A percentile compares a stretch with the other conserved stretches of the same genome.
Conservation (phyloP, 345 rosid species). For the Raphanus sativus region DNA sequence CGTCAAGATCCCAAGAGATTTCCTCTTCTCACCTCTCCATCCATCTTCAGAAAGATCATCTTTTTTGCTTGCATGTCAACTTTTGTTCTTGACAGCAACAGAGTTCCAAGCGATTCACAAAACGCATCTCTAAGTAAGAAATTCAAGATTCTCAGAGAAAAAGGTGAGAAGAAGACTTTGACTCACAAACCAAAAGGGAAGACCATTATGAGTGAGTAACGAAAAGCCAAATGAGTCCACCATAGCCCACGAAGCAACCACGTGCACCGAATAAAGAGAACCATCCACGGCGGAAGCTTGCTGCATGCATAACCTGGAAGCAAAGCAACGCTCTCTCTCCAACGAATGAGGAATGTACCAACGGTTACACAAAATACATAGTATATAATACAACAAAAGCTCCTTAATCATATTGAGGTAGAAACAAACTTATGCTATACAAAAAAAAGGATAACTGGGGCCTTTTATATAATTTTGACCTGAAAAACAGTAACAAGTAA, state of each 20-base stretch:
- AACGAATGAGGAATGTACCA: not conserved
- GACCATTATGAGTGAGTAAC: slow-evolving; percentile 60
- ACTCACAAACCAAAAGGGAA: slow-evolving; percentile 47
- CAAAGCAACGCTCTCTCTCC: slow-evolving; percentile 46
- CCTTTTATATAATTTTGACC: not conserved
- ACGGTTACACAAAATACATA: not conserved
- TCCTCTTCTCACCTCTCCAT: slow-evolving; percentile 22
- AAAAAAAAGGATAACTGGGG: not conserved
- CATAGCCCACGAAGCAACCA: slow-evolving; percentile 40
- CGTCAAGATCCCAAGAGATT: slow-evolving; percentile 39
- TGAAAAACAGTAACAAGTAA: not conserved
- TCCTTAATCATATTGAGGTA: not conserved
- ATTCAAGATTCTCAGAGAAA: not conserved
- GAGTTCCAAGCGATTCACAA: not conserved
- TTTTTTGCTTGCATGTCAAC: not conserved
- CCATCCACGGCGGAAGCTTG: slow-evolving; percentile 72
- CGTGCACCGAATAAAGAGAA: slow-evolving; percentile 59
- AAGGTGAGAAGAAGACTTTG: not conserved
- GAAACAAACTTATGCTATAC: slow-evolving; percentile 2
- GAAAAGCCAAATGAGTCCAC: slow-evolving; percentile 86
- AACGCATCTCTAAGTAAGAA: too few relatives aligned
- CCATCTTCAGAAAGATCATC: slow-evolving; percentile 40
- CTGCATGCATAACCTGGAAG: slow-evolving; percentile 68
- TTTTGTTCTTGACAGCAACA: not conserved
- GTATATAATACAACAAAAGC: not conserved